Conservation (phyloP, 176 grass and related monocot genomes). For the Aegilops speltoides region DNA sequence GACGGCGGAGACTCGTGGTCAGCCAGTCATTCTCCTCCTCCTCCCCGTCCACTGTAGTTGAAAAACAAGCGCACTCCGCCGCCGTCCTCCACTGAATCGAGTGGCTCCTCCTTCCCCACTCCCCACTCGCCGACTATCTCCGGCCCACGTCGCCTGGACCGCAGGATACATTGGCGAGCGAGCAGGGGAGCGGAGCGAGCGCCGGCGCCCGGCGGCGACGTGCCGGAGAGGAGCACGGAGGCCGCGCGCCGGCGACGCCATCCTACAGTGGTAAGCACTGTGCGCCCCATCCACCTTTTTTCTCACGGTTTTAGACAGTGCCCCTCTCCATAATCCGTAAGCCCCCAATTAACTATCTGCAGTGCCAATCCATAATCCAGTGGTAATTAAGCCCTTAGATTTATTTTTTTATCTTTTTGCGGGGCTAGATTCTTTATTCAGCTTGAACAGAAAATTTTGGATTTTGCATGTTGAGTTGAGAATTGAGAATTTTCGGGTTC, state of each 20-base stretch:
- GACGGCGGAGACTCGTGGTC: background rate
- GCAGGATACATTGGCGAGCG: background rate
- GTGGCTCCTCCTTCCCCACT: background rate
- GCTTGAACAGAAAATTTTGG: background rate
- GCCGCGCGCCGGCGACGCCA: background rate
- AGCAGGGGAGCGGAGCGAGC: too few relatives aligned
- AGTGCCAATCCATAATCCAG: background rate
- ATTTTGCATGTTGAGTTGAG: background rate
- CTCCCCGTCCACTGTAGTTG: background rate
- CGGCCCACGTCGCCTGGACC: background rate
- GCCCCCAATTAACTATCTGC: background rate
- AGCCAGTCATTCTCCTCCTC: background rate
- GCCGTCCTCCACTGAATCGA: background rate
- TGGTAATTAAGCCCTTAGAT: background rate
- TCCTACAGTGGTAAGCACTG: too few relatives aligned
- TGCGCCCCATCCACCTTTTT: background rate
- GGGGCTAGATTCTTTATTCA: background rate
- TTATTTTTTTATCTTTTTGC: background rate
- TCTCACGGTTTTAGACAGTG: background rate
- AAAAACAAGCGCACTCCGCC: background rate
- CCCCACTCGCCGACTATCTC: background rate
- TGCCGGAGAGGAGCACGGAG: background rate
- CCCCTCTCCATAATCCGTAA: background rate
- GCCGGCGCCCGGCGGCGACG: background rate
- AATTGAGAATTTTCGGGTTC: background rate